Evolutionary conservation across 768 basidiomycete genomes (phyloP).

Genomic region (Leccinellum rugosiceps): DNA sequence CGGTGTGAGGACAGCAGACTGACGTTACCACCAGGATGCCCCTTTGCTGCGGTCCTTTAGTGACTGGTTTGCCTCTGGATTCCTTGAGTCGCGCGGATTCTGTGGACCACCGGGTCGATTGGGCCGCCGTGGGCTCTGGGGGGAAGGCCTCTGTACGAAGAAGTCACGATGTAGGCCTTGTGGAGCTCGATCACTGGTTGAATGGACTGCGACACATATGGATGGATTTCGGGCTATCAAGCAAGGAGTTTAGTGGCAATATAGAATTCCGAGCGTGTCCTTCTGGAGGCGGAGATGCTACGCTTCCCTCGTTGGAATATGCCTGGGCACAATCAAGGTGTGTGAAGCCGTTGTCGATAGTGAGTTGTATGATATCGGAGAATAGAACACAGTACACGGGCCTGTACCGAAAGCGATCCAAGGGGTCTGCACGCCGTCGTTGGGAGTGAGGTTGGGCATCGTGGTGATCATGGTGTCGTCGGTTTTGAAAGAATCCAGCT

Average conservation of each 20-base stretch:
- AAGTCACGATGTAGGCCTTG: not conserved
- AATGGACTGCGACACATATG: constrained; percentile 5
- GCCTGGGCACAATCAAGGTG: constrained; percentile 2
- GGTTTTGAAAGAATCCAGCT: not conserved
- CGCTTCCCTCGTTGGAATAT: constrained; percentile 6
- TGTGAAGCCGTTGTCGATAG: not conserved
- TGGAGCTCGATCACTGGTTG: not conserved
- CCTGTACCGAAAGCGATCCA: constrained; percentile 1
- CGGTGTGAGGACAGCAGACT: not conserved
- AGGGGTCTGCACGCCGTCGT: not conserved
- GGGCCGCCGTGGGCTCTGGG: not conserved
- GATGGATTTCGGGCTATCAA: constrained; percentile 2
- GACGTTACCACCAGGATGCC: not conserved
- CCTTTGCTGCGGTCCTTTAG: constrained; percentile 3
- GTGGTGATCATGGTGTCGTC: too few species aligned
- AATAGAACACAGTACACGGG: not conserved
- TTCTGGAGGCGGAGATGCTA: not conserved
- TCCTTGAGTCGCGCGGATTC: not conserved
- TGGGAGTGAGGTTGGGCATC: not conserved
- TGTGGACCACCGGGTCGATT: not conserved
- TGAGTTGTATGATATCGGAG: not conserved
- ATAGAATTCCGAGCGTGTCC: not conserved
- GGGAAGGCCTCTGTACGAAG: constrained; percentile 1
- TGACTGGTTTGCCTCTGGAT: not conserved
- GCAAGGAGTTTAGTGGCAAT: not conserved